Evolutionary conservation across 768 basidiomycete genomes (phyloP).

Genomic region (Lactarius tabidus): DNA sequence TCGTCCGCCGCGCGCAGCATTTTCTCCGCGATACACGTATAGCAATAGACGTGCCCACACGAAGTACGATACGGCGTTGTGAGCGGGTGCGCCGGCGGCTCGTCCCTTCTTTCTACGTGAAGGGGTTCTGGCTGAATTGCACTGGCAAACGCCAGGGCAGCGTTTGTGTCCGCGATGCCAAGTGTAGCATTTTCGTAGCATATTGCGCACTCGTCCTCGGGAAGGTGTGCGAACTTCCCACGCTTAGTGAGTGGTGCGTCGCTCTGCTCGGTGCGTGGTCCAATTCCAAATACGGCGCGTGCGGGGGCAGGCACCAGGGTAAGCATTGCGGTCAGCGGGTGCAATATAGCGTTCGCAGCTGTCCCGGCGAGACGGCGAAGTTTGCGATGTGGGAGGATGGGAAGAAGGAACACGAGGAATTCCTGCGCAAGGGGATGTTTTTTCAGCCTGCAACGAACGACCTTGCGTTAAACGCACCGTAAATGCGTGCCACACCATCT

Average conservation of each 20-base stretch:
- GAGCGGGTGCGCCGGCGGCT: conserved; percentile 59
- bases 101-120: conserved; percentile 33
- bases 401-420: conserved; percentile 89
- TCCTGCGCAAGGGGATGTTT: conserved; percentile 50
- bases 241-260: conserved; percentile 24
- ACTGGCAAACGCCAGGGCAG: conserved; percentile 39
- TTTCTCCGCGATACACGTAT: conserved; percentile 84
- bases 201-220: conserved; percentile 80
- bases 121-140: conserved; percentile 30
- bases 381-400: conserved; percentile 68
- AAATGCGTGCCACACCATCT: conserved; percentile 99
- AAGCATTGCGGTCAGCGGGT: conserved; percentile 28
- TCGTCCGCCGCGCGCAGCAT: conserved; percentile 73
- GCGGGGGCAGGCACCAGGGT: conserved; percentile 35
- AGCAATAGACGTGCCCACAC: conserved; percentile 88
- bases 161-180: conserved; percentile 50
- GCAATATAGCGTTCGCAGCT: conserved; percentile 30
- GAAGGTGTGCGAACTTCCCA: conserved; percentile 68
- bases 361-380: conserved; percentile 52
- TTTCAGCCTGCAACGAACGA: background rate
- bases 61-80: conserved; percentile 79
- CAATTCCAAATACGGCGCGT: conserved; percentile 28
- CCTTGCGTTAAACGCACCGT: conserved; percentile 55
- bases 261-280: background rate
- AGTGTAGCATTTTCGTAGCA: conserved; percentile 74